Base-by-base conservation (phyloP, 192 early-diverging fungal genomes). In the Kickxella alabastrina region DNA sequence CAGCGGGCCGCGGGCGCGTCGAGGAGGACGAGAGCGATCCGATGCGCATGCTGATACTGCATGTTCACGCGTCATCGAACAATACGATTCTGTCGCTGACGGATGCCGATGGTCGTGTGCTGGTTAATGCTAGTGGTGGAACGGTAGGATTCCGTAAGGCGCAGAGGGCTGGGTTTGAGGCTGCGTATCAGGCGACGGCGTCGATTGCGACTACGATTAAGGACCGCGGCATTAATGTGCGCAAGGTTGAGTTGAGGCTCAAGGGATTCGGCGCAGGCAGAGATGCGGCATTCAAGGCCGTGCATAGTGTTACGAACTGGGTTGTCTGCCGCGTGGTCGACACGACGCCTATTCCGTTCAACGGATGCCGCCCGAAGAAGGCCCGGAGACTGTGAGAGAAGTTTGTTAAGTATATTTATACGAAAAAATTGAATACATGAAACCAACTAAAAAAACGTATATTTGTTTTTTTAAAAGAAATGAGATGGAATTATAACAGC, bases 211-310 rank as follows among this genome's bases (percentile, higher is more conserved):
- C 84, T 21, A 83, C 80, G 43, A 77, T 82, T 27, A 65, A 83
- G 43, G 84, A 87, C 55, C 85, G 83, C 65, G 82, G 79, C 15
- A 75, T 91, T 13, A 68, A 69, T 28, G 76, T 87, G 10, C 54
- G 62, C 14, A 83, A 78, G 22, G 47, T 92, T 18, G 89, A 96
- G 59, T 60, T 97, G 27, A 74, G 84, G 39, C 75, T 98, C 23
- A 91, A 92, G 57, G 91, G 92, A 21, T 94, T 93, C 68, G 95
- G 95, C 3, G 82, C 87, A 1, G 95, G 92, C 5, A 69, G 95
- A 32, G 92, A 95, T 63, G 92, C 92, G 40, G 89, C 87, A 0
- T 94, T 90, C 79, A 87, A 91, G 68, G 92, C 92, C 4, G 64
- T 95, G 10, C 68, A 81, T 22, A 80, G 84, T 10, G 60, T 83